These are phyloP conservation scores for Yamadazyma jaroonii DNA, from an alignment of 1,139 yeast species.

Conservation along the genomic window DNA sequence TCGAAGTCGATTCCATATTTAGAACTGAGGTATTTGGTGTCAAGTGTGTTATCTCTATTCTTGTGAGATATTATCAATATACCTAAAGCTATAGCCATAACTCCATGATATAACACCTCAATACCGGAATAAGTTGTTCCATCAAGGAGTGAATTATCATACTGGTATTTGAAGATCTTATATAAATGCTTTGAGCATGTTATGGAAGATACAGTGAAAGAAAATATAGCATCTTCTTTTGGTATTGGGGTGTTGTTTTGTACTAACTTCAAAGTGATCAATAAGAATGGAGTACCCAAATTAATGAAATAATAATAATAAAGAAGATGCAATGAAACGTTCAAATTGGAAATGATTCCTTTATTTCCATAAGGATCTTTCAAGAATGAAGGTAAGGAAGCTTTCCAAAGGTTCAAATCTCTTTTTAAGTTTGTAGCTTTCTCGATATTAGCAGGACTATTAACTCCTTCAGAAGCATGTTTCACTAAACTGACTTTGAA, in stretches of 20 bases:
- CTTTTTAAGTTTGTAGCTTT: too few relatives aligned
- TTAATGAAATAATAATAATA: slow-evolving; percentile 1
- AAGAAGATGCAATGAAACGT: slow-evolving; percentile 2
- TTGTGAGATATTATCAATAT: too few relatives aligned
- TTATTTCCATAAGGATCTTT: slow-evolving; percentile 2
- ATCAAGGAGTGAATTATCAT: not conserved
- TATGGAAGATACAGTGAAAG: not conserved
- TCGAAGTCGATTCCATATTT: too few relatives aligned
- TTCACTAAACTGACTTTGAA: too few relatives aligned
- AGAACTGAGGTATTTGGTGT: too few relatives aligned
- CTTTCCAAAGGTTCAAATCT: too few relatives aligned
- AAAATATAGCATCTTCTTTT: not conserved
- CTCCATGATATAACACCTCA: too few relatives aligned
- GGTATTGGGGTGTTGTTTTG: not conserved
- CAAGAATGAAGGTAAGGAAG: not conserved
- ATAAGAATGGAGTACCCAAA: not conserved
- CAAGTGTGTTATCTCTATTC: too few relatives aligned
- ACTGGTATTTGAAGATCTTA: not conserved
- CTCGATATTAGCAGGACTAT: too few relatives aligned
- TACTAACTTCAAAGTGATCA: not conserved
- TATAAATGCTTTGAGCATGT: not conserved
- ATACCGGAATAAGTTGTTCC: too few relatives aligned
- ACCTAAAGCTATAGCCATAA: too few relatives aligned
- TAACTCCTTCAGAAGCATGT: too few relatives aligned
- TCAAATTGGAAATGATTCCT: slow-evolving; percentile 1